A percentile compares a stretch with the other conserved stretches of the same genome.
Evolutionary conservation across 2,329 filamentous ascomycete genomes (phyloP).

Genomic region (Penicillium nordicum): DNA sequence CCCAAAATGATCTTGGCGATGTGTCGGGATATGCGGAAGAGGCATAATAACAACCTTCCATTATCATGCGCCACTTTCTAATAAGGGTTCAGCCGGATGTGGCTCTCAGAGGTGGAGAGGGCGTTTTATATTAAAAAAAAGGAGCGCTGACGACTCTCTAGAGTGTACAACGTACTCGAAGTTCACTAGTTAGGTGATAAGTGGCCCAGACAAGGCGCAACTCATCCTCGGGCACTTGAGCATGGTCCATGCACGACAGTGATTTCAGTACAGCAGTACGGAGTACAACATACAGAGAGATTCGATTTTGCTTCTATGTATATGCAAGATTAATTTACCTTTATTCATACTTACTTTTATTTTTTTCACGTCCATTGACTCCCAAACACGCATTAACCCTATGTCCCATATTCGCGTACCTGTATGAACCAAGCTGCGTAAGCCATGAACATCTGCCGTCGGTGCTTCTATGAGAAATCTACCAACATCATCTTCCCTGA

Average conservation of each 20-base stretch:
- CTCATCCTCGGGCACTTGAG: background rate
- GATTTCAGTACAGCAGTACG: background rate
- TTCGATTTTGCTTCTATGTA: background rate
- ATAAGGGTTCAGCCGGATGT: background rate
- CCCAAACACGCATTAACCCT: background rate
- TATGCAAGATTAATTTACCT: background rate
- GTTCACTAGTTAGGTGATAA: background rate
- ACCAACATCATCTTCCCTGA: no score
- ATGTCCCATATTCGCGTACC: background rate
- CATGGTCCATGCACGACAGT: background rate
- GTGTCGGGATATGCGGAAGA: background rate
- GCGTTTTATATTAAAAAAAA: background rate
- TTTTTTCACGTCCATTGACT: no score
- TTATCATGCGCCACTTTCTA: background rate
- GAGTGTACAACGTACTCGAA: background rate
- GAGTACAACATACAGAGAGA: background rate
- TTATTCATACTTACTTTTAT: background rate
- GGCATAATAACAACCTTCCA: background rate
- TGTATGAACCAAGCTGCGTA: conserved; percentile 15
- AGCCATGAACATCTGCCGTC: background rate
- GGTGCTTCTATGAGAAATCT: no score
- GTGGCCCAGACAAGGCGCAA: conserved; percentile 1
- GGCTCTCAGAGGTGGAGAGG: background rate
- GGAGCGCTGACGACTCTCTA: background rate
- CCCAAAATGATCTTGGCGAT: background rate